These are phyloP conservation scores for Beauveria bassiana DNA, from an alignment of 2,329 filamentous ascomycete genomes.

Conservation along the genomic window DNA sequence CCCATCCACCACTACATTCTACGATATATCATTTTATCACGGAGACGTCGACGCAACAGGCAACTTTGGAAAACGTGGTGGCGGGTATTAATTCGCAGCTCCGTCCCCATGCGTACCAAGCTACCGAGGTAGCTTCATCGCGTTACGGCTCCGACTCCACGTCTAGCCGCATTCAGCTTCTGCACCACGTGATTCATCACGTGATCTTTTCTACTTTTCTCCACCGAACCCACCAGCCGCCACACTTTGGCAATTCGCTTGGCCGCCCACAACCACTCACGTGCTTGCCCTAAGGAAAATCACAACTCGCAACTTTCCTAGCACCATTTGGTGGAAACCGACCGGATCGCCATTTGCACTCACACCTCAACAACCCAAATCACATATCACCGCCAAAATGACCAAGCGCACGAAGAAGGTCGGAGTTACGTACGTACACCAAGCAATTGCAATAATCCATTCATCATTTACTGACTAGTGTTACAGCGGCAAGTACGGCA, in stretches of 20 bases:
- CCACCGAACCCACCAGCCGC: neutral
- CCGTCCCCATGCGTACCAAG: neutral
- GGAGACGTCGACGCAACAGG: conserved; percentile 3
- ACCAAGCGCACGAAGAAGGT: conserved; percentile 96
- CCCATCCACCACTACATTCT: neutral
- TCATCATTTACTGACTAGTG: conserved; percentile 20
- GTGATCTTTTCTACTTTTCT: neutral
- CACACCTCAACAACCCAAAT: conserved; percentile 26
- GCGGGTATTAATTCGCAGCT: neutral
- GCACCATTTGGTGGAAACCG: conserved; percentile 24
- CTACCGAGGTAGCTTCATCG: neutral
- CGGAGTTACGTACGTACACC: conserved; percentile 65
- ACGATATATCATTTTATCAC: neutral
- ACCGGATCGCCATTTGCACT: conserved; percentile 22
- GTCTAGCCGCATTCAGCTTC: neutral
- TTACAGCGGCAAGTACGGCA: conserved; percentile 78
- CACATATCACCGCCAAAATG: conserved; percentile 59
- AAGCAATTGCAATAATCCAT: neutral
- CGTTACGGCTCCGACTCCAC: neutral
- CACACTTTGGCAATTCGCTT: conserved; percentile 6
- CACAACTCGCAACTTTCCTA: conserved; percentile 25
- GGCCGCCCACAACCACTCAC: conserved; percentile 22
- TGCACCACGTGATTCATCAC: neutral
- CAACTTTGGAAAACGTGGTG: neutral
- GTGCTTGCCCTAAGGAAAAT: conserved; percentile 36